phyloP scores from a whole-genome alignment of 345 rosid species.

The Geranium brycei region DNA sequence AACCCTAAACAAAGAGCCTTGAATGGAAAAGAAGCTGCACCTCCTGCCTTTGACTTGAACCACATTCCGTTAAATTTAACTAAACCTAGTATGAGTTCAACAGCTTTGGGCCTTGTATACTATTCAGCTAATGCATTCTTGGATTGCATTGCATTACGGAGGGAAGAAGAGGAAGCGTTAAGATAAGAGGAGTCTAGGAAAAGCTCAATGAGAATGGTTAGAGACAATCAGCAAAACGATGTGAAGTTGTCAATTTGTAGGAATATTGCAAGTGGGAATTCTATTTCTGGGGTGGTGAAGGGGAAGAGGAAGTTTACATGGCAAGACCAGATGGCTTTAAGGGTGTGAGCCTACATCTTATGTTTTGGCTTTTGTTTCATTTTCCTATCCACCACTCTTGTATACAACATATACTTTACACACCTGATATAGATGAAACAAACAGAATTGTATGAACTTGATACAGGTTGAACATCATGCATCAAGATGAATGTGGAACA shows the following conservation, averaged over 20 bases:
- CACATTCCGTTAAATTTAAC: slow-evolving; percentile 52
- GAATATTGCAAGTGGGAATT: slow-evolving; percentile 39
- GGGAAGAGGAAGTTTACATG: slow-evolving; percentile 93
- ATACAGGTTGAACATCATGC: too few species aligned
- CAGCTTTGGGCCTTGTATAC: neutral
- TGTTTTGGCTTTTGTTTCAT: too few species aligned
- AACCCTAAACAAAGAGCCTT: slow-evolving; percentile 28
- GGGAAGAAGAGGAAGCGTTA: slow-evolving; percentile 63
- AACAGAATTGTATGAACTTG: too few species aligned
- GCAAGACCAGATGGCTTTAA: slow-evolving; percentile 88
- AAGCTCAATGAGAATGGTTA: slow-evolving; percentile 9
- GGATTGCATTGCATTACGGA: slow-evolving; percentile 25
- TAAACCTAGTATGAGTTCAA: neutral
- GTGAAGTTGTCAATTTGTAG: slow-evolving; percentile 47
- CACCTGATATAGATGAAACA: too few species aligned
- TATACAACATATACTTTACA: too few species aligned
- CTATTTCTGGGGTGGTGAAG: slow-evolving; percentile 5
- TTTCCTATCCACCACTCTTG: too few species aligned
- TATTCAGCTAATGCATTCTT: neutral
- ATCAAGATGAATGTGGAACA: too few species aligned
- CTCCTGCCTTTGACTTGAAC: slow-evolving; percentile 66
- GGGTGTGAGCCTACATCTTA: slow-evolving; percentile 25
- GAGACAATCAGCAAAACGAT: slow-evolving; percentile 25
- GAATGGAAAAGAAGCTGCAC: slow-evolving; percentile 30
- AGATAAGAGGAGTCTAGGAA: slow-evolving; percentile 6